Percentiles rank a stretch among this genome's conserved stretches.
Evolutionary conservation across 768 basidiomycete genomes (phyloP).

Genomic region (Mycena vitilis): DNA sequence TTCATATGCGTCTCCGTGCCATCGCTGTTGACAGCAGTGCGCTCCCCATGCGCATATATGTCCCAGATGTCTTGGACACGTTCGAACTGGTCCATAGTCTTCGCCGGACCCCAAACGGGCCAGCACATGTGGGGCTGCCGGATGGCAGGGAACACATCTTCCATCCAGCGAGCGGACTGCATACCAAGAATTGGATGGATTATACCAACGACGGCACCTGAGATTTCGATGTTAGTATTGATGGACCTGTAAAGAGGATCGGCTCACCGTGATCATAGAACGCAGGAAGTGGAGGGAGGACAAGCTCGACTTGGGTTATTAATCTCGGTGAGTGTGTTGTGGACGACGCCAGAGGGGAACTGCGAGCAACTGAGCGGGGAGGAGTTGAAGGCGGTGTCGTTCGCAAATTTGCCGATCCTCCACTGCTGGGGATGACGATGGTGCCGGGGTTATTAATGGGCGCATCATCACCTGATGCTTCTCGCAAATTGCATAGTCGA

Average conservation of each 20-base stretch:
- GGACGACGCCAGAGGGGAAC: background rate
- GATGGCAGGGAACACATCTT: slow-evolving; percentile 3
- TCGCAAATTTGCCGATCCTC: background rate
- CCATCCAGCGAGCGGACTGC: background rate
- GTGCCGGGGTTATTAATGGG: background rate
- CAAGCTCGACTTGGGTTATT: slow-evolving; percentile 5
- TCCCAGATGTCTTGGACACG: background rate
- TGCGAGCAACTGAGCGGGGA: background rate
- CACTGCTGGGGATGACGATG: background rate
- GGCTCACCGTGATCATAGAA: background rate
- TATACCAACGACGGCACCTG: background rate
- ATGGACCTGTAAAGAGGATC: background rate
- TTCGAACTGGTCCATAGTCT: background rate
- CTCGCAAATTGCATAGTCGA: too few relatives aligned
- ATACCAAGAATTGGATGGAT: background rate
- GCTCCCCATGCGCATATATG: background rate
- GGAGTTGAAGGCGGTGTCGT: background rate
- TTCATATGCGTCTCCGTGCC: background rate
- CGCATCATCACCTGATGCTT: background rate
- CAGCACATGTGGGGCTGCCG: background rate
- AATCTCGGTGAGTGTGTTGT: background rate
- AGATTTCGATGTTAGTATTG: background rate
- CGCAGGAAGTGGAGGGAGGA: slow-evolving; percentile 6
- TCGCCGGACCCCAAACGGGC: background rate
- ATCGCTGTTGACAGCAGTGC: background rate